These are phyloP conservation scores for Alnus glutinosa DNA, from an alignment of 306 rosid species.

Conservation along the genomic window DNA sequence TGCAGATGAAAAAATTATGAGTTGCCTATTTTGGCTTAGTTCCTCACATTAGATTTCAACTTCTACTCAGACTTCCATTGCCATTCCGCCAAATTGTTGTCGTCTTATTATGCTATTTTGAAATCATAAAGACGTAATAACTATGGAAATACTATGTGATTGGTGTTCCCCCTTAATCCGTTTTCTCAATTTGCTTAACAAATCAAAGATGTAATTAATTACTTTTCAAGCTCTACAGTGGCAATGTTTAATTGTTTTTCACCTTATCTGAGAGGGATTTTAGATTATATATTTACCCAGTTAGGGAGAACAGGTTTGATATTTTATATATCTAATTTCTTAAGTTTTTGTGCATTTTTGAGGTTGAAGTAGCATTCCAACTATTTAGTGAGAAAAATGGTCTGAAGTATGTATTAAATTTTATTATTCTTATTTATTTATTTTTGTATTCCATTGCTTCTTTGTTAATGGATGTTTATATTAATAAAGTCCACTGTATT, in stretches of 20 bases:
- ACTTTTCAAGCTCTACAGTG: neutral
- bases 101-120: neutral
- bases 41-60: neutral
- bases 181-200: neutral
- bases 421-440: neutral
- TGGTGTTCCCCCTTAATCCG: neutral
- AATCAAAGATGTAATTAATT: neutral
- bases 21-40: neutral
- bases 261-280: neutral
- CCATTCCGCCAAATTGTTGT: neutral
- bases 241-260: neutral
- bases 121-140: neutral
- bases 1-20: neutral
- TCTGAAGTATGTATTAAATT: neutral
- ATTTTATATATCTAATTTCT: neutral
- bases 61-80: neutral
- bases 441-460: neutral
- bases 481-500: neutral
- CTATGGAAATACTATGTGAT: neutral
- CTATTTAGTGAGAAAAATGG: constrained; percentile 1
- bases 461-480: neutral
- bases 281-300: neutral
- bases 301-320: neutral
- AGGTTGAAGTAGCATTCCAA: constrained; percentile 28
- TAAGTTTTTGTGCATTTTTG: constrained; percentile 19